A percentile compares a stretch with the other conserved stretches of the same genome.
phyloP scores from a whole-genome alignment of 257 asterid genomes.

The Cruciata laevipes region DNA sequence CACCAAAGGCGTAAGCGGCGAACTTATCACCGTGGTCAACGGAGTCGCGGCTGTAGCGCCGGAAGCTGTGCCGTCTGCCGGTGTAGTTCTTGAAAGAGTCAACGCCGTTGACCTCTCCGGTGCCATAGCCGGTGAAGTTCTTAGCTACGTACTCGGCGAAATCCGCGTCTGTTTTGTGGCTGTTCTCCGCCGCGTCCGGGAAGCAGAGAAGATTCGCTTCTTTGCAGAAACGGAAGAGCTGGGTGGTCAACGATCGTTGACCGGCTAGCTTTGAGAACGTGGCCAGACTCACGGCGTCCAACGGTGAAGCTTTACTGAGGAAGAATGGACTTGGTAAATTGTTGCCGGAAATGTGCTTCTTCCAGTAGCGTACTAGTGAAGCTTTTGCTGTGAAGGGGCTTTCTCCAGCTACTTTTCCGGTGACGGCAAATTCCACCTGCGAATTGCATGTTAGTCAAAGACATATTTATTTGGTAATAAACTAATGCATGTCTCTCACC shows the following conservation, averaged over 20 bases:
- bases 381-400: background rate
- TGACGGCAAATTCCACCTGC: background rate
- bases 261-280: conserved; percentile 40
- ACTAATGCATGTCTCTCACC: too few relatives aligned
- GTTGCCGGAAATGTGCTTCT: conserved; percentile 16
- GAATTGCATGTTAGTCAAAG: background rate
- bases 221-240: conserved; percentile 54
- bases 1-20: conserved; percentile 38
- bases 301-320: conserved; percentile 25
- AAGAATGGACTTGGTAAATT: conserved; percentile 24
- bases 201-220: conserved; percentile 60
- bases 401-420: background rate
- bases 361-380: background rate
- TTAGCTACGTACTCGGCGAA: conserved; percentile 30
- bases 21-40: conserved; percentile 46
- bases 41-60: conserved; percentile 77
- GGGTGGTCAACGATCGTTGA: conserved; percentile 46
- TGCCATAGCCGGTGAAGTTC: conserved; percentile 81
- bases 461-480: too few relatives aligned
- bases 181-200: conserved; percentile 39
- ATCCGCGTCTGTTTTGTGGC: conserved; percentile 37
- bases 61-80: conserved; percentile 42
- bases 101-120: conserved; percentile 30
- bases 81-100: conserved; percentile 57
- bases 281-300: conserved; percentile 23